These are phyloP conservation scores for Xanthoconium separans DNA, from an alignment of 1,284 basidiomycete species.

Conservation along the genomic window DNA sequence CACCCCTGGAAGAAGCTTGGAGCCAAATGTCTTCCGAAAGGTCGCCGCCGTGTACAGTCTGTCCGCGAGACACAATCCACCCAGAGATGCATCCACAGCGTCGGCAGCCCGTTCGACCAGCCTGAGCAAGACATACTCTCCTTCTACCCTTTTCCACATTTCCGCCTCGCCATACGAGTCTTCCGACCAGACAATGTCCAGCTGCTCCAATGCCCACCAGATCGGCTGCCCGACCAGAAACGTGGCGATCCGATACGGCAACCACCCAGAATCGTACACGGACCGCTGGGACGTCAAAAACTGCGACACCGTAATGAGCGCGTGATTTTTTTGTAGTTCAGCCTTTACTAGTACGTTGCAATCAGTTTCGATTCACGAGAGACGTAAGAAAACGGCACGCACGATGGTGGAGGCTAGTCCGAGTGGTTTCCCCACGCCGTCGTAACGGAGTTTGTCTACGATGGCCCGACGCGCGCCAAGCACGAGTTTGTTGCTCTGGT, in stretches of 20 bases:
- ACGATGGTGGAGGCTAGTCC: conserved; percentile 82
- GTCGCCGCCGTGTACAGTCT: conserved; percentile 60
- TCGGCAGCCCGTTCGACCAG: conserved; percentile 69
- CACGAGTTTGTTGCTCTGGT: conserved; percentile 53
- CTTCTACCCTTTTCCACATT: conserved; percentile 64
- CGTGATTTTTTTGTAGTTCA: conserved; percentile 51
- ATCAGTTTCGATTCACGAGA: conserved; percentile 18
- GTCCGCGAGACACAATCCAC: conserved; percentile 57
- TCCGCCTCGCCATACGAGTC: conserved; percentile 56
- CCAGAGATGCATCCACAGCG: conserved; percentile 53
- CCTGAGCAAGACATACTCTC: conserved; percentile 74
- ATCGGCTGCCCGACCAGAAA: conserved; percentile 76
- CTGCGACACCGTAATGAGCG: conserved; percentile 50
- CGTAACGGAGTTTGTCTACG: conserved; percentile 59
- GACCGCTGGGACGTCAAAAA: conserved; percentile 64
- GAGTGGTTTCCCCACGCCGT: conserved; percentile 77
- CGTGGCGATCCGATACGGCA: conserved; percentile 67
- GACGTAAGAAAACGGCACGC: conserved; percentile 10
- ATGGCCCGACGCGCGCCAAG: conserved; percentile 62
- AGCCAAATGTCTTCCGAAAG: conserved; percentile 62
- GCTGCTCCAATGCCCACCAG: conserved; percentile 83
- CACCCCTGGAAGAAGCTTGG: conserved; percentile 42
- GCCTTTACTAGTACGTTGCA: conserved; percentile 50
- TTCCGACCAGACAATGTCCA: conserved; percentile 67
- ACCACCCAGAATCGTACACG: conserved; percentile 66